Conservation (phyloP, 768 basidiomycete species). For the Boletus fagicola region DNA sequence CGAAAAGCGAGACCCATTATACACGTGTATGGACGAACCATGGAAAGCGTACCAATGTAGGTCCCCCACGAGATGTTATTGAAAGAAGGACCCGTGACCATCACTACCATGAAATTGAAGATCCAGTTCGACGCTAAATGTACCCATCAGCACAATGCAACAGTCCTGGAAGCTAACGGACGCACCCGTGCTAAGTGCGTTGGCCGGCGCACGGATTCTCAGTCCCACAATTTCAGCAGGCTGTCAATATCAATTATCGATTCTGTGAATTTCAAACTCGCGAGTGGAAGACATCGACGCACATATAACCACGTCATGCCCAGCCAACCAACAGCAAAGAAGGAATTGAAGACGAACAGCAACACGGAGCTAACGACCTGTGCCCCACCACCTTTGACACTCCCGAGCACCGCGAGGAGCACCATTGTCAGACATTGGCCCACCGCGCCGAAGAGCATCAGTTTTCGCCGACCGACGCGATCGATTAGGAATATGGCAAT, state of each 20-base stretch:
- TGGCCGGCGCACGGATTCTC: constrained; percentile 60
- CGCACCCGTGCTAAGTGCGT: constrained; percentile 55
- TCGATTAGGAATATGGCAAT: constrained; percentile 73
- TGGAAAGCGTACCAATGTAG: constrained; percentile 46
- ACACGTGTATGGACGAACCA: background rate
- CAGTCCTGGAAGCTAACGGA: background rate
- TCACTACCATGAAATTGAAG: constrained; percentile 58
- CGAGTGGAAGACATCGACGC: constrained; percentile 21
- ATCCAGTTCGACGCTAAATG: constrained; percentile 44
- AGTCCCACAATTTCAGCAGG: constrained; percentile 67
- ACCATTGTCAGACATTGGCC: constrained; percentile 61
- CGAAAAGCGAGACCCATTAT: background rate
- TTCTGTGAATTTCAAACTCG: background rate
- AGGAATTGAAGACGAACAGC: constrained; percentile 69
- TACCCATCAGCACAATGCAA: background rate
- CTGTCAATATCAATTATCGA: constrained; percentile 24
- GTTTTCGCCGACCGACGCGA: constrained; percentile 64
- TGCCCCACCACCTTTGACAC: constrained; percentile 44
- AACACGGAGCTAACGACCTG: constrained; percentile 53
- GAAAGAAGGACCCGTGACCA: constrained; percentile 61
- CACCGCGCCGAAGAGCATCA: constrained; percentile 68
- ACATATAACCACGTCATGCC: constrained; percentile 73
- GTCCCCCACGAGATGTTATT: constrained; percentile 57
- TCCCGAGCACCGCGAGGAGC: constrained; percentile 57
- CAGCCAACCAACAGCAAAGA: constrained; percentile 69